Evolutionary conservation across 768 basidiomycete genomes (phyloP), one percentile per base, ranked within the genome.

Genomic region (Xerocomellus chrysenteron): DNA sequence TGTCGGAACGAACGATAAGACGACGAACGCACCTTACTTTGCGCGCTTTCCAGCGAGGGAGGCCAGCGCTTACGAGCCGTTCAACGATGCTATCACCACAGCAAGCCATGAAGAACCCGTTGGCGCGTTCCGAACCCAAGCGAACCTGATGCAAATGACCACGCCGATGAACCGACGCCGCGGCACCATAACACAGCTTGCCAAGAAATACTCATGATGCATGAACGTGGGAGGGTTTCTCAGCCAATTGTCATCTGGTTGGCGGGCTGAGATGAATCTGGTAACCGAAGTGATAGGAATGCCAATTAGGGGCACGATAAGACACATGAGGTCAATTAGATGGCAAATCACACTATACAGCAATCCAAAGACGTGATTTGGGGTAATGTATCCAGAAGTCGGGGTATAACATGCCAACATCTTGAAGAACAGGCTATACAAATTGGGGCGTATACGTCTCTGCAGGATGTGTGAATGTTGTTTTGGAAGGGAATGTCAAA

Each of bases 191-290:
- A 10, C 54, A 66, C 64, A 64, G 65, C 65, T 65, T 61, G 59
- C 59, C 65, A 67, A 66, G 54, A 53, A n/a, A 44, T 57, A 11
- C 53, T 53, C 59, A 1, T n/a, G n/a, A n/a, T n/a, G n/a, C n/a
- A n/a, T 11, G 10, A 32, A 32, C 30, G 30, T 32, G 30, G 28
- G 28, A 28, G 28, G 6, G 7, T 28, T 6, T 28, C 28, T 28
- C 28, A 28, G 28, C 6, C 56, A 62, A 17, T 13, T 35, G 33
- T 28, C 28, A 28, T 5, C 52, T 5, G 21, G 26, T 52, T 54
- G 58, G 45, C 52, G 10, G 40, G 41, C 47, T 47, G 26, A 30
- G n/a, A 24, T 57, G 36, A 45, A 16, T 14, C 21, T 43, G 57
- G 36, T 42, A 36, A 40, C 54, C 26, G 21, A 52, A 24, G 45